phyloP scores from a whole-genome alignment of 2,329 filamentous ascomycete species.

The Ceratocystis colombiana region DNA sequence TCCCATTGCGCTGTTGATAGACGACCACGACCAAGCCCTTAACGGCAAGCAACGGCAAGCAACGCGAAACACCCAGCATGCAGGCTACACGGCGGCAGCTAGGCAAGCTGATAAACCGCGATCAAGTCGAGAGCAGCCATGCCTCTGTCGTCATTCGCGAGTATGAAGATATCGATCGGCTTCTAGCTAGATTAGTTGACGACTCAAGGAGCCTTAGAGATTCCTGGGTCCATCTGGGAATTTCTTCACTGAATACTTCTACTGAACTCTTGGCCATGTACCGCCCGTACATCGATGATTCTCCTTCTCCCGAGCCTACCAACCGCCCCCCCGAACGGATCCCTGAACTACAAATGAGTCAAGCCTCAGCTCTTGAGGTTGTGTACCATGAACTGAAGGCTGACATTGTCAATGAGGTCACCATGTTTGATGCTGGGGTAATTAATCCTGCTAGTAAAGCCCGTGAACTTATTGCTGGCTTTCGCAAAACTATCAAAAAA shows the following conservation, averaged over 20 bases:
- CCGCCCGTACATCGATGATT: conserved; percentile 58
- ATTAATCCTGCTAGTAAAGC: conserved; percentile 60
- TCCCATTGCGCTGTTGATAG: neutral
- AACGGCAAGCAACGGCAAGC: neutral
- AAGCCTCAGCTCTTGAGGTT: conserved; percentile 54
- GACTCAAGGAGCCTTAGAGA: conserved; percentile 68
- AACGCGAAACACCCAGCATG: conserved; percentile 39
- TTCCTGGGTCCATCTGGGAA: conserved; percentile 63
- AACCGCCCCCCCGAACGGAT: conserved; percentile 37
- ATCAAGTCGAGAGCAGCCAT: conserved; percentile 65
- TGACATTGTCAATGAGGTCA: conserved; percentile 62
- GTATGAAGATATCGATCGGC: conserved; percentile 67
- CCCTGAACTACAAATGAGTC: conserved; percentile 50
- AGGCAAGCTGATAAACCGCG: conserved; percentile 56
- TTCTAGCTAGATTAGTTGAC: conserved; percentile 66
- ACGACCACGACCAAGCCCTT: neutral
- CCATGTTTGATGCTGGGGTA: conserved; percentile 58
- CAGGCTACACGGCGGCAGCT: conserved; percentile 65
- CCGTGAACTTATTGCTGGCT: conserved; percentile 56
- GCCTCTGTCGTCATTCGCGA: conserved; percentile 65
- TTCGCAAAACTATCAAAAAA: conserved; percentile 78
- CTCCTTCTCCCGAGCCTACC: conserved; percentile 43
- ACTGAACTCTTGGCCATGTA: conserved; percentile 64
- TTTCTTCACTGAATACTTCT: conserved; percentile 55
- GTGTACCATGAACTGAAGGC: conserved; percentile 60